Base-by-base conservation (phyloP, 2,329 filamentous ascomycete genomes). In the Aplosporella prunicola region DNA sequence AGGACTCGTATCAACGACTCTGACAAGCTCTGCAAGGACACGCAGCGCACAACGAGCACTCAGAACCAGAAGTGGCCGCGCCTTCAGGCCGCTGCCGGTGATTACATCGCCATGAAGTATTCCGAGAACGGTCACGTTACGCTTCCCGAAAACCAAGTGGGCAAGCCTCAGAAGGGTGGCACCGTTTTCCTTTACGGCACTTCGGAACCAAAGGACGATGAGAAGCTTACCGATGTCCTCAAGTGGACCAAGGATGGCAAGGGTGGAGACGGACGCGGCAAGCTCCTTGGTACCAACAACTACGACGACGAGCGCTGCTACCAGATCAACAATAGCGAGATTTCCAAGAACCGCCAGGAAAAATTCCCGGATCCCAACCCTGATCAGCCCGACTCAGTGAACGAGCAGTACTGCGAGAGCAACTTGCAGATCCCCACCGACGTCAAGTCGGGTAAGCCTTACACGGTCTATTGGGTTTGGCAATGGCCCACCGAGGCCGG, bases 231-330 rank as follows among this genome's bases (percentile, higher is more conserved):
- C 34, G 67, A 65, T 39, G 80, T 95, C 22, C 77, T 93, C 46
- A 67, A 80, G 35, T 96, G 91, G 91, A 94, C 77, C 31, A 57
- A 69, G 13, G 78, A 85, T 40, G 88, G 88, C 43, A 81, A 73
- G 5, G 87, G 88, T 14, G 89, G 88, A 15, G 79, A 95, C 55
- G 69, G 74, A 32, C 76, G 81, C 26, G 91, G 91, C 20, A 67
- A 69, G 27, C 76, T 96, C 9, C 66, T 96, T 24, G 76, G 80
- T 0, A 81, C 76, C 1, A 78, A 85, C 48, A 78, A 82, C 64
- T 98, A 78, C 57, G 91, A 96, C 51, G 91, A 98, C 51, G 82
- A 82, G 17, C 81, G 85, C 51, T 98, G 91, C 67, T 87, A 87
- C 57, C 82, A 96, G 63, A 61, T 76, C 51, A 88, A 86, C 56